phyloP scores from a whole-genome alignment of 2,329 filamentous ascomycete species.

The Monosporascus sp. region DNA sequence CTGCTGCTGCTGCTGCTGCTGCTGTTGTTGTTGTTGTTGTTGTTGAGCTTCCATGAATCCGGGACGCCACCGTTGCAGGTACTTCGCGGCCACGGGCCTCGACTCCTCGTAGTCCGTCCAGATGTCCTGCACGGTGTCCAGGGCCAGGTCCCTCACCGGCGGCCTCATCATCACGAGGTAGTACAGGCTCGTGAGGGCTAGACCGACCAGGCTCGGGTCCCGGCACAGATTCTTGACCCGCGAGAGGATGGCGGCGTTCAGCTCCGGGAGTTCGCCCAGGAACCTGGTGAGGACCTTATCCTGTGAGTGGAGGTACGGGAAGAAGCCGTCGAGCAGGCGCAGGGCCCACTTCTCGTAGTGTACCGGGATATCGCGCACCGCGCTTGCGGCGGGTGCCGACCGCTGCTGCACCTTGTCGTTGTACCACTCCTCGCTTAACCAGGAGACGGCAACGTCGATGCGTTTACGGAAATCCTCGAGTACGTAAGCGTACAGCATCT shows the following conservation, averaged over 20 bases:
- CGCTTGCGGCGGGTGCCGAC: conserved; percentile 36
- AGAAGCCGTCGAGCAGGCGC: conserved; percentile 79
- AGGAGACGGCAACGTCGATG: conserved; percentile 85
- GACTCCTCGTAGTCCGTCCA: conserved; percentile 64
- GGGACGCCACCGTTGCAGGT: conserved; percentile 56
- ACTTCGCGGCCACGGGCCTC: conserved; percentile 56
- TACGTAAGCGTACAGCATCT: conserved; percentile 77
- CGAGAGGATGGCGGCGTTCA: conserved; percentile 66
- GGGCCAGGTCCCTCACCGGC: conserved; percentile 55
- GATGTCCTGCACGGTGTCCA: conserved; percentile 62
- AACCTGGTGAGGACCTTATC: conserved; percentile 90
- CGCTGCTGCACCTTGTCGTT: conserved; percentile 62
- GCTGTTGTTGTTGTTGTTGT: conserved; percentile 9
- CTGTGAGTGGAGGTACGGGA: conserved; percentile 84
- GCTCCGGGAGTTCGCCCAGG: conserved; percentile 80
- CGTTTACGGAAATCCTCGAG: conserved; percentile 87
- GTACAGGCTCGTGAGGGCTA: conserved; percentile 59
- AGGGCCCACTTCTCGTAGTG: conserved; percentile 78
- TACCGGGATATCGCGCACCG: conserved; percentile 41
- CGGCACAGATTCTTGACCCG: conserved; percentile 64
- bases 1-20: conserved; percentile 12
- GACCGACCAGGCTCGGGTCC: conserved; percentile 58
- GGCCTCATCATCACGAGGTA: conserved; percentile 65
- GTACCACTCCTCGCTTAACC: conserved; percentile 98
- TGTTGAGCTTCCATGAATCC: conserved; percentile 40